phyloP scores from a whole-genome alignment of 352 stramenopile species.

The Phytophthora colocasiae region DNA sequence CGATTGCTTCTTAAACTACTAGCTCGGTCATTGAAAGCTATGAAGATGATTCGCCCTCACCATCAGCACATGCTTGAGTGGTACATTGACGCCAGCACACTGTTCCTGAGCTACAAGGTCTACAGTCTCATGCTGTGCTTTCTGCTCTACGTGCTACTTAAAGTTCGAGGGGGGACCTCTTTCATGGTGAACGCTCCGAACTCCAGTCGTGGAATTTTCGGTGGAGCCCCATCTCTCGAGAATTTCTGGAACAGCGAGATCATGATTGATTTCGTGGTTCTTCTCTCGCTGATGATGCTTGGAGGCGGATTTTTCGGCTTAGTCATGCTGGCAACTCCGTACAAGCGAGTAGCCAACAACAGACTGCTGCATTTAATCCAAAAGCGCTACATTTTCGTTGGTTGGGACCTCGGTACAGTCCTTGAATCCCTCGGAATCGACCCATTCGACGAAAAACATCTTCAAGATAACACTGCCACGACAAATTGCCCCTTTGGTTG shows the following conservation, averaged over 20 bases:
- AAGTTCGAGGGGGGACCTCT: constrained; percentile 38
- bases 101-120: constrained; percentile 72
- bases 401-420: constrained; percentile 53
- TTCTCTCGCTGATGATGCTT: constrained; percentile 45
- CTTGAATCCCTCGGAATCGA: constrained; percentile 56
- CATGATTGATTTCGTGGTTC: constrained; percentile 54
- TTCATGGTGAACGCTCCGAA: constrained; percentile 51
- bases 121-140: constrained; percentile 62
- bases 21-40: constrained; percentile 36
- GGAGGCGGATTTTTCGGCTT: constrained; percentile 32
- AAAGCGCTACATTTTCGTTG: constrained; percentile 53
- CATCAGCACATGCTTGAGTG: constrained; percentile 49
- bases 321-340: constrained; percentile 48
- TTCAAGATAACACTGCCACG: constrained; percentile 25
- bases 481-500: constrained; percentile 50
- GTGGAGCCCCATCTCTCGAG: constrained; percentile 42
- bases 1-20: constrained; percentile 41
- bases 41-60: constrained; percentile 39
- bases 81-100: constrained; percentile 51
- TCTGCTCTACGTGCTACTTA: constrained; percentile 49
- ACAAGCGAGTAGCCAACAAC: constrained; percentile 53
- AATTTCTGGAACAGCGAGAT: constrained; percentile 65
- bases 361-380: constrained; percentile 54
- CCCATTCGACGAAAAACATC: constrained; percentile 34
- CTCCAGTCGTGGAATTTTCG: constrained; percentile 46